phyloP scores from a whole-genome alignment of 371 early-diverging fungal genomes.

The Agmasoma carcini region DNA sequence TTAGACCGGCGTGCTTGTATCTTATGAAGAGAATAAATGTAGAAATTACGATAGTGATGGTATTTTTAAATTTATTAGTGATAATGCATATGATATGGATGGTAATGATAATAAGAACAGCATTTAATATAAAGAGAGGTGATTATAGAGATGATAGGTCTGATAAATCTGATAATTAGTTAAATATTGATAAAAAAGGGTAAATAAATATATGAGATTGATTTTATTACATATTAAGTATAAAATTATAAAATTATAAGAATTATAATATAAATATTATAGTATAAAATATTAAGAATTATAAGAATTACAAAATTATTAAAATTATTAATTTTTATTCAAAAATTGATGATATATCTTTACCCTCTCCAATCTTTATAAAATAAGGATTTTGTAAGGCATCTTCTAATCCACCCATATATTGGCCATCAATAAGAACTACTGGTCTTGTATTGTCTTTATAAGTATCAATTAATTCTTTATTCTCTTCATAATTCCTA shows the following conservation, averaged over 20 bases:
- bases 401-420: background rate
- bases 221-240: too few species aligned
- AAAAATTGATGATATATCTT: too few species aligned
- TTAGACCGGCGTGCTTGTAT: constrained; percentile 30
- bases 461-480: background rate
- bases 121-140: background rate
- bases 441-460: background rate
- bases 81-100: constrained; percentile 26
- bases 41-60: constrained; percentile 4
- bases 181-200: too few species aligned
- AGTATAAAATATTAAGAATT: background rate
- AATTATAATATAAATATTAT: background rate
- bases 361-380: background rate
- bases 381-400: background rate
- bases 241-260: too few species aligned
- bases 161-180: too few species aligned
- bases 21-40: constrained; percentile 12
- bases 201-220: too few species aligned
- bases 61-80: background rate
- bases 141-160: constrained; percentile 26
- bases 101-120: constrained; percentile 3
- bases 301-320: background rate
- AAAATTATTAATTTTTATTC: background rate
- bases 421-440: background rate
- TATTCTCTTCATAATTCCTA: background rate